Evolutionary conservation across 2,329 filamentous ascomycete species (phyloP).

Genomic region (Chaetomium strumarium): DNA sequence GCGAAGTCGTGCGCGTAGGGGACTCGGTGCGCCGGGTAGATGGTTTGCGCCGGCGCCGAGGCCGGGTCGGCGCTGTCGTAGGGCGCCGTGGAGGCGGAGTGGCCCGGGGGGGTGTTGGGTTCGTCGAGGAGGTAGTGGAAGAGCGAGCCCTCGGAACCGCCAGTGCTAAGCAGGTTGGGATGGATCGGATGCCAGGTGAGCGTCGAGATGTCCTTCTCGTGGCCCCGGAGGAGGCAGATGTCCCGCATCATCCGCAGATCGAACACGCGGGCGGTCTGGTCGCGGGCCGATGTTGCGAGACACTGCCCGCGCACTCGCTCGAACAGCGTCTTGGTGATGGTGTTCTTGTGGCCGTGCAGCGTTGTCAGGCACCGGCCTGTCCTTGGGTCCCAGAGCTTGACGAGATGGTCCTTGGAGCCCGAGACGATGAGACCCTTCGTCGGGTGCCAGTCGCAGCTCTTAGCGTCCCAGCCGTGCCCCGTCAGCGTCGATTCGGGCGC

Average conservation of each 20-base stretch:
- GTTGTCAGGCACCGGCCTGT: conserved; percentile 86
- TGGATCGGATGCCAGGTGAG: conserved; percentile 93
- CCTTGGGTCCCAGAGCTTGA: conserved; percentile 98
- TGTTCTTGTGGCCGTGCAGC: conserved; percentile 94
- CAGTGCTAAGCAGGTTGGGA: conserved; percentile 80
- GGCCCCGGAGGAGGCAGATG: conserved; percentile 84
- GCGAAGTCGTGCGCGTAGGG: conserved; percentile 88
- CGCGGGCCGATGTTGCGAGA: conserved; percentile 85
- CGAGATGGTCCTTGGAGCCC: conserved; percentile 93
- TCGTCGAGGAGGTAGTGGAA: conserved; percentile 96
- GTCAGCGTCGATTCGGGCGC: conserved; percentile 76
- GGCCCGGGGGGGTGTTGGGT: conserved; percentile 74
- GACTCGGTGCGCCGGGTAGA: conserved; percentile 83
- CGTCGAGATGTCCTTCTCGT: conserved; percentile 93
- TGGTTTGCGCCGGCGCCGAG: conserved; percentile 78
- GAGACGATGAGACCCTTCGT: conserved; percentile 91
- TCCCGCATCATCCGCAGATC: conserved; percentile 98
- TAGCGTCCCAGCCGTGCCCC: conserved; percentile 97
- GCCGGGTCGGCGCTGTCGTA: conserved; percentile 79
- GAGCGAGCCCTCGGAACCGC: conserved; percentile 81
- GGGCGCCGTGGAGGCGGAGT: conserved; percentile 66
- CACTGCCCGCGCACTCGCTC: conserved; percentile 79
- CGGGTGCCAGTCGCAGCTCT: conserved; percentile 96
- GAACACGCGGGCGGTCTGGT: conserved; percentile 88
- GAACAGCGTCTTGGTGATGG: conserved; percentile 87